These are phyloP conservation scores for Aspergillus luchuensis DNA, from an alignment of 2,329 filamentous ascomycete species.

Conservation along the genomic window DNA sequence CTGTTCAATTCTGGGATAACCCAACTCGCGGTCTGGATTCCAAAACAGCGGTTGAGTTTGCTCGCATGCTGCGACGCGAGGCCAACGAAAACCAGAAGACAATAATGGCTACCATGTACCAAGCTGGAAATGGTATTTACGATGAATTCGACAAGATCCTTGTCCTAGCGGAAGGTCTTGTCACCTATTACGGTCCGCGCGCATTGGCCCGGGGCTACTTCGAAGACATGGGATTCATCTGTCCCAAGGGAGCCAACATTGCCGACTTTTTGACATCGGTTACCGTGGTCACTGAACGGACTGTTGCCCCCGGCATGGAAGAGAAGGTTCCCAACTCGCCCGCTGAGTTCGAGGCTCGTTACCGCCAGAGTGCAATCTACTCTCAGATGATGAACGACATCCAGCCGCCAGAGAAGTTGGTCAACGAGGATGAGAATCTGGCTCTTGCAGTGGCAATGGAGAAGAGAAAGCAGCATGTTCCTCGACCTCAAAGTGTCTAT, in stretches of 20 bases:
- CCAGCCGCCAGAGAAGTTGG: conserved; percentile 32
- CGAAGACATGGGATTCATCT: conserved; percentile 64
- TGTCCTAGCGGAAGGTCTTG: conserved; percentile 64
- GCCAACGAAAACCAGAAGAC: conserved; percentile 61
- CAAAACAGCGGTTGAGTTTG: conserved; percentile 62
- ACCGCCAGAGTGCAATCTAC: conserved; percentile 55
- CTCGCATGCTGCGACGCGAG: conserved; percentile 60
- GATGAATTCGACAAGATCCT: conserved; percentile 70
- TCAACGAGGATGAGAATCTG: conserved; percentile 33
- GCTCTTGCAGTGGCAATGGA: conserved; percentile 32
- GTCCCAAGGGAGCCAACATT: conserved; percentile 62
- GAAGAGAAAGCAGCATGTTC: conserved; percentile 35
- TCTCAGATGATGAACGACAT: conserved; percentile 54
- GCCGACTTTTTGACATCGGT: conserved; percentile 68
- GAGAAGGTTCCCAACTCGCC: conserved; percentile 36
- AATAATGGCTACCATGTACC: conserved; percentile 66
- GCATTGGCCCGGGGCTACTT: conserved; percentile 62
- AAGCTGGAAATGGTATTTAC: conserved; percentile 69
- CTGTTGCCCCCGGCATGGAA: conserved; percentile 38
- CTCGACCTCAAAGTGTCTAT: conserved; percentile 34
- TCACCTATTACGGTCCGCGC: conserved; percentile 65
- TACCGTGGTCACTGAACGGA: conserved; percentile 56
- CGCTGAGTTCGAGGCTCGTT: conserved; percentile 50
- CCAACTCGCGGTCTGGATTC: conserved; percentile 66
- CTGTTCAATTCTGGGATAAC: conserved; percentile 68